phyloP scores from a whole-genome alignment of 2,329 filamentous ascomycete genomes.

The Dactylonectria macrodidyma region DNA sequence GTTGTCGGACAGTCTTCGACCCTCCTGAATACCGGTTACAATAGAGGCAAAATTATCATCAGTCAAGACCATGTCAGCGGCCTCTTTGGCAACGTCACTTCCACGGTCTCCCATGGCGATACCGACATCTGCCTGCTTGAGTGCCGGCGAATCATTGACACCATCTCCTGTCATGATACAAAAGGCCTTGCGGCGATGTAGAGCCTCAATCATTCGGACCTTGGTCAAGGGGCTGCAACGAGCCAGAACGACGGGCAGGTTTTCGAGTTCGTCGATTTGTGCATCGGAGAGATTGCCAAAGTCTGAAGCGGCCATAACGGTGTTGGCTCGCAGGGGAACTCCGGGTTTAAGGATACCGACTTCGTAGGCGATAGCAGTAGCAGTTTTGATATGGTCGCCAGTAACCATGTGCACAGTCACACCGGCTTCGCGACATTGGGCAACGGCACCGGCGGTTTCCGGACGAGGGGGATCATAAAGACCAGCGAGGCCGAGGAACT shows the following conservation, averaged over 20 bases:
- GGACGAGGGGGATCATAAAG: conserved; percentile 80
- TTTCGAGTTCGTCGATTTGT: conserved; percentile 73
- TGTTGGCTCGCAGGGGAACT: conserved; percentile 55
- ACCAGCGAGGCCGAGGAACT: conserved; percentile 79
- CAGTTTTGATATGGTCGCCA: conserved; percentile 78
- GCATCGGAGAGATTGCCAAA: conserved; percentile 75
- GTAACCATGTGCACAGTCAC: conserved; percentile 80
- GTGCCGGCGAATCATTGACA: conserved; percentile 81
- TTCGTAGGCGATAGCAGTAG: conserved; percentile 75
- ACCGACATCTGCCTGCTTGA: conserved; percentile 81
- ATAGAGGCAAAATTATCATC: conserved; percentile 92
- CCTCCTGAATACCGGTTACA: conserved; percentile 80
- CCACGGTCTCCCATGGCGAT: conserved; percentile 82
- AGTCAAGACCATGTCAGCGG: conserved; percentile 88
- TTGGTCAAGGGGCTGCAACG: conserved; percentile 80
- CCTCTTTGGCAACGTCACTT: conserved; percentile 83
- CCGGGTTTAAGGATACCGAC: conserved; percentile 70
- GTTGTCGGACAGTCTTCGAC: conserved; percentile 79
- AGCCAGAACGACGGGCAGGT: conserved; percentile 77
- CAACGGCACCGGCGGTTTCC: conserved; percentile 75
- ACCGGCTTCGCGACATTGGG: conserved; percentile 72
- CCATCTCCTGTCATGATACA: conserved; percentile 84
- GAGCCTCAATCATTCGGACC: conserved; percentile 82
- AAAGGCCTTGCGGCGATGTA: conserved; percentile 77
- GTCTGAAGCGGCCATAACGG: conserved; percentile 73